Percentiles rank a stretch among this genome's conserved stretches.
These are phyloP conservation scores for Oryza glumipatula DNA, from an alignment of 176 grass and related monocot species.

Conservation along the genomic window DNA sequence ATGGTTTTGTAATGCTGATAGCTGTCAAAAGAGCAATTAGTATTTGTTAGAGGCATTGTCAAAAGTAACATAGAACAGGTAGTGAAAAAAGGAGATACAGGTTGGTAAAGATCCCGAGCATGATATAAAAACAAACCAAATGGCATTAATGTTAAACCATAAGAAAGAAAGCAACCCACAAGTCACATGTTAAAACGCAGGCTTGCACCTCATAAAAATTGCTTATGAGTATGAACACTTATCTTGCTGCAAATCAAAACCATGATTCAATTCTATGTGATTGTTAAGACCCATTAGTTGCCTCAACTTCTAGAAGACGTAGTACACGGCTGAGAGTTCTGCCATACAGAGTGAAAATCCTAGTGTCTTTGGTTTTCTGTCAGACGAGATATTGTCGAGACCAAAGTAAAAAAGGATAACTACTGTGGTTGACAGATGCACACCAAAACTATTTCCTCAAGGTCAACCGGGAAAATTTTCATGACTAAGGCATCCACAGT, in stretches of 20 bases:
- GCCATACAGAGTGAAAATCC: too few relatives aligned
- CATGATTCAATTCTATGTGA: neutral
- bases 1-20: slow-evolving; percentile 50
- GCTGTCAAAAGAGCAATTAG: slow-evolving; percentile 43
- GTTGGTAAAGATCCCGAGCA: neutral
- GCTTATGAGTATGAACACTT: neutral
- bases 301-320: neutral
- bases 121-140: slow-evolving; percentile 5
- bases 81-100: neutral
- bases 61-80: neutral
- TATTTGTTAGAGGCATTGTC: neutral
- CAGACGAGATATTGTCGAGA: neutral
- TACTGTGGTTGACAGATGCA: neutral
- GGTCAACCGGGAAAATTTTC: neutral
- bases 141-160: neutral
- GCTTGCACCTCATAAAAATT: neutral
- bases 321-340: neutral
- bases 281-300: slow-evolving; percentile 4
- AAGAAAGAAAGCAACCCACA: neutral
- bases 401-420: neutral
- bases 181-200: neutral
- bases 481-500: too few relatives aligned
- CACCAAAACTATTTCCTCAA: neutral
- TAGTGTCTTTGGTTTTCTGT: neutral
- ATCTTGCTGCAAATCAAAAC: slow-evolving; percentile 17